A percentile compares a stretch with the other conserved stretches of the same genome.
These are phyloP conservation scores for Tillandsia fasciculata DNA, from an alignment of 176 grass and related monocot genomes.

Conservation along the genomic window DNA sequence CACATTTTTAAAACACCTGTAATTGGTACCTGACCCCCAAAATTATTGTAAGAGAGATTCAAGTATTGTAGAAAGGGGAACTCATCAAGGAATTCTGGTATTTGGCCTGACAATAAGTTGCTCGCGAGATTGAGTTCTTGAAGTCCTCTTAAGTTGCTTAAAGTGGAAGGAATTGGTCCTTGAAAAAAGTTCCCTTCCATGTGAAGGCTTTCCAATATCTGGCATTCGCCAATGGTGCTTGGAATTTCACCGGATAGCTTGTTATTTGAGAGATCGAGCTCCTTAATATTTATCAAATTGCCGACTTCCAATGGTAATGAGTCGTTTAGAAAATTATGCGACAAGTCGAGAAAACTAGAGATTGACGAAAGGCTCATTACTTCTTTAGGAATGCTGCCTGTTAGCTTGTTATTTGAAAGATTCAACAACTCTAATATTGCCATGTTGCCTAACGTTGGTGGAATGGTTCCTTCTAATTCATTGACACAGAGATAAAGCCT, in stretches of 20 bases:
- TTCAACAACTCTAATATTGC: conserved; percentile 3
- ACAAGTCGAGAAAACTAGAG: conserved; percentile 20
- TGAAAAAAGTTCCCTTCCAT: conserved; percentile 24
- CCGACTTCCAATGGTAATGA: conserved; percentile 17
- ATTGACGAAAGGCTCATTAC: conserved; percentile 23
- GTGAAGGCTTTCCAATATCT: conserved; percentile 23
- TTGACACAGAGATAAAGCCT: conserved; percentile 1
- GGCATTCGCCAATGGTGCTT: conserved; percentile 19
- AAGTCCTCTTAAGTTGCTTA: conserved; percentile 24
- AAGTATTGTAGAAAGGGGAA: conserved; percentile 13
- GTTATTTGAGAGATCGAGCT: conserved; percentile 29
- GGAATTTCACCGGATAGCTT: conserved; percentile 38
- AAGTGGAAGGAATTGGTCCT: conserved; percentile 23
- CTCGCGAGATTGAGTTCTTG: conserved; percentile 21
- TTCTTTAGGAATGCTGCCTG: conserved; percentile 35
- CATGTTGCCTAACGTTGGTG: conserved; percentile 19
- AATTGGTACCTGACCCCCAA: conserved; percentile 33
- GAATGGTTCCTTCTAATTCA: conserved; percentile 14
- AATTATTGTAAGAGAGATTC: conserved; percentile 47
- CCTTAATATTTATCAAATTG: conserved; percentile 14
- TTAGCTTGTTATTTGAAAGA: conserved; percentile 26
- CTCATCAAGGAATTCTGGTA: conserved; percentile 23
- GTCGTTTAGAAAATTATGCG: conserved; percentile 34
- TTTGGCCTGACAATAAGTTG: conserved; percentile 27
- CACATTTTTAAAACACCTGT: conserved; percentile 18